Base-by-base conservation (phyloP, 1,139 yeast species). In the Scheffersomyces lignicola region DNA sequence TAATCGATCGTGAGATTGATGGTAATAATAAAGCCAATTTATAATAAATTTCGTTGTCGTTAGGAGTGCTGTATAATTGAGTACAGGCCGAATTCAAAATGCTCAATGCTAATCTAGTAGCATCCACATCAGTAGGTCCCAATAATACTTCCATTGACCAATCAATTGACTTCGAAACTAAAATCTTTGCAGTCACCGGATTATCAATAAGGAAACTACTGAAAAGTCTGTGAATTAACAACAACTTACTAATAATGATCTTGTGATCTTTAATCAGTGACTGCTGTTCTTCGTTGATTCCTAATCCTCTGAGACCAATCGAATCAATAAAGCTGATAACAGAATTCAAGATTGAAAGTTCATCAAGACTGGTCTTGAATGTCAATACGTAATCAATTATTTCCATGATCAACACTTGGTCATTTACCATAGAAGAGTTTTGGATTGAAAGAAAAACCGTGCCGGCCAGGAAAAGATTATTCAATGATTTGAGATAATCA, bases 91-190 rank as follows among this genome's bases (percentile, higher is more conserved):
- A 64, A 33, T 78, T 64, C 45, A 82, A 51, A 20, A 80, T 65
- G 27, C 82, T 74, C 43, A 78, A 72, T 0, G 89, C 83, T 45
- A 83, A 62, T 56, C 94, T 69, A 3, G 79, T 57, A 15, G 82
- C 79, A 31, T 77, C 82, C 23, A 76, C 49, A 49, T 80, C 86
- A 13, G 68, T 60, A 3, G 73, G 69, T 7, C 77, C 76, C 36
- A 66, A 54, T 29, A 79, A 71, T 3, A 82, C 77, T 39, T 78
- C 78, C 62, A 82, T 62, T 1, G 83, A 65, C 88, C 92, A 80
- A 34, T 69, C 69, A 17, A 84, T 71, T 15, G 84, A 60, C 36
- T 69, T 65, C 5, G 73, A 62, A 21, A 80, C 60, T 48, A 84
- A 65, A 10, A 55, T 51, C 8, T 70, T 64, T 29, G 81, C 62